Base-by-base conservation (phyloP, 306 rosid species). In the Albizia julibrissin region DNA sequence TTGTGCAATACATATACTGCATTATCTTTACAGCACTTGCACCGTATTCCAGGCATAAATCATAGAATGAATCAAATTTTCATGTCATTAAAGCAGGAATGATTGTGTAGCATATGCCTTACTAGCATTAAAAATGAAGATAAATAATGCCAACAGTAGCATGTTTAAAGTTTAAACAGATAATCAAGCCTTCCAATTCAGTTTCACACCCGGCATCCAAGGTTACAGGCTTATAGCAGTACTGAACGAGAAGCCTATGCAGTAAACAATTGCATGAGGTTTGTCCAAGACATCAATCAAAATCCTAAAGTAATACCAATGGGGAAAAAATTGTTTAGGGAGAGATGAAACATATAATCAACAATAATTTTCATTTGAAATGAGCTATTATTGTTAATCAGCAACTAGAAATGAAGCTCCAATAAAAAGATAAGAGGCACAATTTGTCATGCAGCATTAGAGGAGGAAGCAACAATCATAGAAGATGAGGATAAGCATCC, bases 271-370 rank as follows among this genome's bases (percentile, higher is more conserved):
- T 7, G 24, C 76, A 72, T 26, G 24, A 72, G 42, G 40, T 73
- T 47, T 47, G 15, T 29, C 44, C 3, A 8, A 21, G 77, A 50
- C 27, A 74, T 37, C 44, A 74, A 74, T 37, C 44, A 74, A 50
- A 29, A 50, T 31, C 44, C 39, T 26, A 27, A 24, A 52, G 31
- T 27, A 8, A 74, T 52, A 50, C 10, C 11, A 24, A 42, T 14
- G 31, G 11, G 31, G 44, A 70, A 16, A 27, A 47, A 72, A 16
- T 46, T 44, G 18, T 27, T 10, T 12, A 66, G 24, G 3, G 29
- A 40, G 75, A 22, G 74, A 19, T 22, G 62, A 33, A 78, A 84
- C 40, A 72, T 33, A 66, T 54, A 58, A 77, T 46, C 26, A 44
- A 39, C 61, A 78, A 21, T 67, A 86, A 8, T 64, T 39, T 11